These are phyloP conservation scores for Globisporangium middletonii DNA, from an alignment of 352 stramenopile genomes.

Conservation along the genomic window DNA sequence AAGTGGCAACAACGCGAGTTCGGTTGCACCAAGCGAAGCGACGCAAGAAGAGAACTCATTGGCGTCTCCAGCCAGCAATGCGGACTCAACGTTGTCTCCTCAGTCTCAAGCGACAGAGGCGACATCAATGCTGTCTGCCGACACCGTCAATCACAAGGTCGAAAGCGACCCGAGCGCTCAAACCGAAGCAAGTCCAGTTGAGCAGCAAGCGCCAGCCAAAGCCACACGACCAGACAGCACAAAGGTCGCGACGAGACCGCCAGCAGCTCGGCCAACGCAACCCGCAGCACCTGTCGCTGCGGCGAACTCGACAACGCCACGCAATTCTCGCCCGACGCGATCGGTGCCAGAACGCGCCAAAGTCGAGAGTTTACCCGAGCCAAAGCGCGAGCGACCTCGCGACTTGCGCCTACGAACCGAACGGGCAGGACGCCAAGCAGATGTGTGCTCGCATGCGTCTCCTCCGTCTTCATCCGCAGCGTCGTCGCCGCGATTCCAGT, in stretches of 20 bases:
- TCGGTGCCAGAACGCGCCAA: neutral
- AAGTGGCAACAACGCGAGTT: too few species aligned
- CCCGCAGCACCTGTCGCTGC: neutral
- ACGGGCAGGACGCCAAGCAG: neutral
- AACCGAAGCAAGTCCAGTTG: too few species aligned
- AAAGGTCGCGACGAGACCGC: neutral
- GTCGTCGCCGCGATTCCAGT: too few species aligned
- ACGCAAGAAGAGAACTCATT: too few species aligned
- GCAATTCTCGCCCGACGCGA: too few species aligned
- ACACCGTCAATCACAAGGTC: neutral
- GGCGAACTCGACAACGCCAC: neutral
- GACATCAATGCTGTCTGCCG: neutral
- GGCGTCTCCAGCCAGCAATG: too few species aligned
- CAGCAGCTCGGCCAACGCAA: neutral
- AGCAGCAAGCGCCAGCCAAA: neutral
- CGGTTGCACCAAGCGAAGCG: too few species aligned
- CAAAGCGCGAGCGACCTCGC: slow-evolving; percentile 8
- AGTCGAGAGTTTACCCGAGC: neutral
- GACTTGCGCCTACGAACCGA: slow-evolving; percentile 9
- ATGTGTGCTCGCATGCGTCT: neutral
- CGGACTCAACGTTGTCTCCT: too few species aligned
- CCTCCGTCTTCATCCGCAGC: too few species aligned
- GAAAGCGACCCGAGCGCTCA: neutral
- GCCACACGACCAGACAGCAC: neutral
- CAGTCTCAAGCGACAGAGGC: too few species aligned